A percentile compares a stretch with the other conserved stretches of the same genome.
Conservation (phyloP, 202 grass and related monocot genomes). For the Cymbopogon flexuosus region DNA sequence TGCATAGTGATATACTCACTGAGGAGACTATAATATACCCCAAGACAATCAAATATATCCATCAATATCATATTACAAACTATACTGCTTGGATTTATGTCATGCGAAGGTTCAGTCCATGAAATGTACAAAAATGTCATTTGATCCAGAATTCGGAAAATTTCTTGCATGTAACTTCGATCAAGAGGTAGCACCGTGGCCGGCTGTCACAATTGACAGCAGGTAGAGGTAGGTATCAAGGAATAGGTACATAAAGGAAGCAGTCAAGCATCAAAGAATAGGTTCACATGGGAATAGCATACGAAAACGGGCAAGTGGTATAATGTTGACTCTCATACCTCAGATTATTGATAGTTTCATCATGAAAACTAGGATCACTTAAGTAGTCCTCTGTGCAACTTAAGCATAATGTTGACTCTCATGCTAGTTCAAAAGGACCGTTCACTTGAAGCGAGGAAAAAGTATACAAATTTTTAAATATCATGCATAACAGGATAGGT, state of each 20-base stretch:
- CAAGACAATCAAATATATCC: background rate
- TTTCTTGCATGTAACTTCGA: background rate
- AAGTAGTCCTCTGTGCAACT: background rate
- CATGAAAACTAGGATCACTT: background rate
- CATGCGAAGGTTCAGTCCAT: background rate
- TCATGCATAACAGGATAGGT: background rate
- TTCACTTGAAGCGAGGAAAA: background rate
- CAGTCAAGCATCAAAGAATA: background rate
- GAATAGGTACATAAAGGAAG: background rate
- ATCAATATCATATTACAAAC: background rate
- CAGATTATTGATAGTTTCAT: background rate
- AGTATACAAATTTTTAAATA: background rate
- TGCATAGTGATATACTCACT: background rate
- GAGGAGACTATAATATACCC: background rate
- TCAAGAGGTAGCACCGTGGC: background rate
- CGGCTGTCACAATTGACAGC: background rate
- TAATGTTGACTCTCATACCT: background rate
- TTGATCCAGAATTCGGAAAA: background rate
- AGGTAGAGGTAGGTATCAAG: background rate
- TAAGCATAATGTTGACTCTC: background rate
- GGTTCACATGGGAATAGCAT: background rate
- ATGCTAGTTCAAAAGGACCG: too few relatives aligned
- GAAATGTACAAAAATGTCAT: background rate
- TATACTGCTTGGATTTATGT: background rate
- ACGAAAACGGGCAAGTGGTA: background rate